Base-by-base conservation (phyloP, 805 yeast genomes). In the Brettanomyces naardenensis region DNA sequence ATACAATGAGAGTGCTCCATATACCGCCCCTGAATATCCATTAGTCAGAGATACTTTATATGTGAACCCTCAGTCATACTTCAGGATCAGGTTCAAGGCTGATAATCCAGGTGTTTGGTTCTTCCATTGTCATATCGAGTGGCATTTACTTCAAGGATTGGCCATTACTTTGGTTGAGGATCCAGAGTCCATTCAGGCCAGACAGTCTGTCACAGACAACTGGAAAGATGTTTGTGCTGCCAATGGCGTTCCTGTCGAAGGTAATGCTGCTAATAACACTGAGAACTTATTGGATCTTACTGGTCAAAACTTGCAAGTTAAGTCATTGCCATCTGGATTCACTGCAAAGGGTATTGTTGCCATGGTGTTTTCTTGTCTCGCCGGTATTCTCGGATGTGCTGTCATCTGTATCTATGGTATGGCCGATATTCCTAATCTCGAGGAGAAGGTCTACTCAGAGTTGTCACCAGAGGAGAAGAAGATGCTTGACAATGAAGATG, bases 91-190 rank as follows among this genome's bases (percentile, higher is more conserved):
- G 58, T 90, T 88, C 71, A 75, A 73, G 54, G 95, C 97, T 38
- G 80, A 83, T 58, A 92, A 92, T 61, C 98, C 97, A 23, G 98
- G 98, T 68, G 89, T 89, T 31, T 90, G 97, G 98, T 75, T 80
- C 61, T 92, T 92, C 94, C 98, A 90, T 67, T 90, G 98, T 65
- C 98, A 90, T 61, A 83, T 92, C 54, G 97, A 92, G 61, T 90
- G 98, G 98, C 98, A 92, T 67, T 73, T 90, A 69, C 73, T 79
- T 54, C 97, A 92, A 68, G 98, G 98, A 54, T 73, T 90, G 52
- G 95, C 95, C 10, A 51, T 88, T 39, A 68, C 71, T 9, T 65
- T 92, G 31, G 65, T 90, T 38, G 98, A 90, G 65, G 95, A 87
- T 39, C 98, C 98, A 21, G 48, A 59, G 9, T 69, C 70, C 40